Evolutionary conservation across 371 early-diverging fungal genomes (phyloP).

Genomic region (Chytridium lagenaria): DNA sequence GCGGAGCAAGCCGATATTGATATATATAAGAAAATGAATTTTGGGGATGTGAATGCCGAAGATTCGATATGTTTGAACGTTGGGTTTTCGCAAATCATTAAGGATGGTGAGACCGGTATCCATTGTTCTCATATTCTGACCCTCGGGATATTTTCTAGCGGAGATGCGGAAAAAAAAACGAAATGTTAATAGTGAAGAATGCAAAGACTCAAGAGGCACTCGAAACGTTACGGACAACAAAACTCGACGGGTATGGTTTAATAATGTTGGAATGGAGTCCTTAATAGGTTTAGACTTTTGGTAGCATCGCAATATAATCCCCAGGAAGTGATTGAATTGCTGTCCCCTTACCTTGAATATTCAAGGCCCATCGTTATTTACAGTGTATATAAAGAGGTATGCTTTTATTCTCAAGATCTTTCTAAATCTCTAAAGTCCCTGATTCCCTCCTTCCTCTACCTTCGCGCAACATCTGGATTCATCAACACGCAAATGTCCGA

Average conservation of each 20-base stretch:
- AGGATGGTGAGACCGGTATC: too few species aligned
- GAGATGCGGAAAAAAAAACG: too few species aligned
- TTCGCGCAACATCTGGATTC: conserved; percentile 72
- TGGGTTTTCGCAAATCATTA: too few species aligned
- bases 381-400: conserved; percentile 78
- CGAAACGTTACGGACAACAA: background rate
- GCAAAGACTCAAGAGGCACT: too few species aligned
- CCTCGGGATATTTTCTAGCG: too few species aligned
- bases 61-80: too few species aligned
- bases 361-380: conserved; percentile 89
- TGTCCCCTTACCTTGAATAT: conserved; percentile 73
- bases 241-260: conserved; percentile 8
- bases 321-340: conserved; percentile 68
- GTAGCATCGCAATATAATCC: conserved; percentile 79
- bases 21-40: conserved; percentile 80
- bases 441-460: conserved; percentile 68
- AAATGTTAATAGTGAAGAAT: too few species aligned
- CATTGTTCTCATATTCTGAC: too few species aligned
- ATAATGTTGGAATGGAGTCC: background rate
- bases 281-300: conserved; percentile 65
- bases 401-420: background rate
- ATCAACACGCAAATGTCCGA: conserved; percentile 85
- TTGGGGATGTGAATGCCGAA: conserved; percentile 50
- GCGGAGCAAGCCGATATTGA: conserved; percentile 57
- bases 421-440: conserved; percentile 50